Percentiles rank a stretch among this genome's conserved stretches.
Conservation (phyloP, 2,329 filamentous ascomycete genomes). For the Phaeosphaeria sp. region DNA sequence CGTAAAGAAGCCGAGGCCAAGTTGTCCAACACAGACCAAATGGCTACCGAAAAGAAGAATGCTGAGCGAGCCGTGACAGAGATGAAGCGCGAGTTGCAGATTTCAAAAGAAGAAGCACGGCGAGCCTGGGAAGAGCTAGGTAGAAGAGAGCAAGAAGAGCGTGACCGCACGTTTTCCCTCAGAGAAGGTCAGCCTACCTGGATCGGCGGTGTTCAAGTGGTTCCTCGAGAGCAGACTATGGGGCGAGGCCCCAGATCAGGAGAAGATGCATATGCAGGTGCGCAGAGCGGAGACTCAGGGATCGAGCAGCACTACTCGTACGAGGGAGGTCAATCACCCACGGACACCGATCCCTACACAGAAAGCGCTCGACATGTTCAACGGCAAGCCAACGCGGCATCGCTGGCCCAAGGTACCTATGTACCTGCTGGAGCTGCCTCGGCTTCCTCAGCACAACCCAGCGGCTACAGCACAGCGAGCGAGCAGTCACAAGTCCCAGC, state of each 20-base stretch:
- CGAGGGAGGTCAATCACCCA: conserved; percentile 59
- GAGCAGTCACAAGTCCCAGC: conserved; percentile 33
- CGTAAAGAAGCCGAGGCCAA: conserved; percentile 71
- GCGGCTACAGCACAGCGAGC: conserved; percentile 20
- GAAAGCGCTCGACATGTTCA: conserved; percentile 49
- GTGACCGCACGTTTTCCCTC: conserved; percentile 83
- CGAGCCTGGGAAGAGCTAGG: conserved; percentile 98
- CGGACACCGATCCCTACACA: conserved; percentile 68
- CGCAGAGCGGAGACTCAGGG: conserved; percentile 40
- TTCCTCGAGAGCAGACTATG: conserved; percentile 83
- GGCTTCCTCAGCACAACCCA: conserved; percentile 23
- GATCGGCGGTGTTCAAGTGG: conserved; percentile 91
- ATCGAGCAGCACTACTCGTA: conserved; percentile 57
- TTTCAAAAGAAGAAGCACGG: conserved; percentile 94
- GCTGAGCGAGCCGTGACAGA: conserved; percentile 82
- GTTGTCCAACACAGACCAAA: conserved; percentile 70
- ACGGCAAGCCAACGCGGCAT: conserved; percentile 40
- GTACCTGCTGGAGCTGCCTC: conserved; percentile 38
- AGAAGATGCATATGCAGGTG: conserved; percentile 40
- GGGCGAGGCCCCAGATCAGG: conserved; percentile 47
- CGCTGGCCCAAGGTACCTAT: conserved; percentile 43
- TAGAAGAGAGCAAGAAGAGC: conserved; percentile 88
- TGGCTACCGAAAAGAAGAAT: conserved; percentile 71
- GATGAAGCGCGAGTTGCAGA: conserved; percentile 90
- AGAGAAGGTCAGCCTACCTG: conserved; percentile 86